A percentile compares a stretch with the other conserved stretches of the same genome.
Evolutionary conservation across 2,329 filamentous ascomycete species (phyloP).

Genomic region (Fusarium tanahbumbuense): DNA sequence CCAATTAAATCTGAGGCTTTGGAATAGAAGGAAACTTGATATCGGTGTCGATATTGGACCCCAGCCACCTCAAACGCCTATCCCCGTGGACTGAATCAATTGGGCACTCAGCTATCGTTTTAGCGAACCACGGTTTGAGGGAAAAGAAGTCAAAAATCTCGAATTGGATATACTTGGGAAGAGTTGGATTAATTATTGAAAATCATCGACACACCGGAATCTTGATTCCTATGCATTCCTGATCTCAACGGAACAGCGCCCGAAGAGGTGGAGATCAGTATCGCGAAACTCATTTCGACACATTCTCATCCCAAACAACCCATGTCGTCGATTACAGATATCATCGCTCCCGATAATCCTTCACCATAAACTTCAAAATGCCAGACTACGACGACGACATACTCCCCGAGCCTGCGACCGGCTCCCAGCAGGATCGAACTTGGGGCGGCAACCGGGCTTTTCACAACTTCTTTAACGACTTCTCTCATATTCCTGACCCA

Average conservation of each 20-base stretch:
- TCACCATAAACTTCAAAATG: constrained; percentile 47
- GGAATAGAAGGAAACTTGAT: constrained; percentile 1
- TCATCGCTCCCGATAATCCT: constrained; percentile 38
- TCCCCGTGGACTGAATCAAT: constrained; percentile 3
- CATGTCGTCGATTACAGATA: constrained; percentile 46
- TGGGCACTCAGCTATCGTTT: not conserved
- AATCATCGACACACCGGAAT: not conserved
- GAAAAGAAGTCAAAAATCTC: constrained; percentile 8
- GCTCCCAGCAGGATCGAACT: constrained; percentile 55
- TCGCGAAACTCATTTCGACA: constrained; percentile 32
- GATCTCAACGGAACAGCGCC: constrained; percentile 15
- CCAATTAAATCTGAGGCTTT: constrained; percentile 3
- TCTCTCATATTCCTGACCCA: constrained; percentile 74
- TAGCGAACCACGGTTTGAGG: not conserved
- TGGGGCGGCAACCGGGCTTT: constrained; percentile 75
- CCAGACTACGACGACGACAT: constrained; percentile 52
- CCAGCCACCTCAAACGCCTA: not conserved
- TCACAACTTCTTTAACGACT: constrained; percentile 80
- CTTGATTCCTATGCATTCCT: constrained; percentile 24
- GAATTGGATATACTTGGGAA: not conserved
- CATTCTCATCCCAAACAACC: constrained; percentile 25
- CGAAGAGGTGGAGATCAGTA: constrained; percentile 34
- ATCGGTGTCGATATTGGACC: not conserved
- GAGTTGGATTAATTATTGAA: constrained; percentile 2
- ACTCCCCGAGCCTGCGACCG: constrained; percentile 55